A percentile compares a stretch with the other conserved stretches of the same genome.
phyloP scores from a whole-genome alignment of 495 filamentous ascomycete genomes.

The Rusavskia elegans region DNA sequence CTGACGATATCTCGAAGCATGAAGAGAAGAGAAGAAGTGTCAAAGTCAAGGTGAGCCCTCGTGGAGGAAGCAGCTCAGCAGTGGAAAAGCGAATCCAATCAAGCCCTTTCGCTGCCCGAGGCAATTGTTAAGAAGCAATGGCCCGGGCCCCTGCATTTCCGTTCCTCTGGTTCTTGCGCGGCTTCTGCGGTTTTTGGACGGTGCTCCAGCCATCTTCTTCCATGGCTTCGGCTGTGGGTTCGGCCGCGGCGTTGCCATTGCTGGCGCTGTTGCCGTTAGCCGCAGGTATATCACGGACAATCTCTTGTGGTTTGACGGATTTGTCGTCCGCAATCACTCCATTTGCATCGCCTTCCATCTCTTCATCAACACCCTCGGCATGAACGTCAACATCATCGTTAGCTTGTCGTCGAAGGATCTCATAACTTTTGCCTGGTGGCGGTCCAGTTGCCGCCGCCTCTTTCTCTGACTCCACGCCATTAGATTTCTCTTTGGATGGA shows the following conservation, averaged over 20 bases:
- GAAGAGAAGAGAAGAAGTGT: not conserved
- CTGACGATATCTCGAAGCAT: not conserved
- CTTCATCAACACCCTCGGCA: conserved; percentile 12
- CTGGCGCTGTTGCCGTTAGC: conserved; percentile 25
- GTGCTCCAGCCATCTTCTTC: conserved; percentile 72
- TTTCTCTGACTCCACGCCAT: conserved; percentile 19
- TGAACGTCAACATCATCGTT: conserved; percentile 29
- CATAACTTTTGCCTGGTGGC: conserved; percentile 30
- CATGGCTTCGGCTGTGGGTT: conserved; percentile 18
- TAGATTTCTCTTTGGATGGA: conserved; percentile 24
- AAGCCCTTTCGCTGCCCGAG: not conserved
- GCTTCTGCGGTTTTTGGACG: conserved; percentile 32
- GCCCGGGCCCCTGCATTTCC: conserved; percentile 29
- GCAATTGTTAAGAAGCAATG: conserved; percentile 22
- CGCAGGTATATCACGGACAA: conserved; percentile 19
- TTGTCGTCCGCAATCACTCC: conserved; percentile 22
- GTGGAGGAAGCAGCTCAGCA: not conserved
- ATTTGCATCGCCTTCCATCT: conserved; percentile 18
- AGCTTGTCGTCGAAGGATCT: conserved; percentile 35
- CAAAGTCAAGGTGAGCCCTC: not conserved
- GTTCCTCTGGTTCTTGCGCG: conserved; percentile 33
- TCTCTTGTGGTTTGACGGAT: conserved; percentile 26
- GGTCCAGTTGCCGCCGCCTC: conserved; percentile 26
- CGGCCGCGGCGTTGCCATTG: conserved; percentile 16
- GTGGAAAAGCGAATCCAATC: not conserved